Evolutionary conservation across 257 asterid genomes (phyloP), one percentile per base, ranked within the genome.

Genomic region (Solanum okadae): DNA sequence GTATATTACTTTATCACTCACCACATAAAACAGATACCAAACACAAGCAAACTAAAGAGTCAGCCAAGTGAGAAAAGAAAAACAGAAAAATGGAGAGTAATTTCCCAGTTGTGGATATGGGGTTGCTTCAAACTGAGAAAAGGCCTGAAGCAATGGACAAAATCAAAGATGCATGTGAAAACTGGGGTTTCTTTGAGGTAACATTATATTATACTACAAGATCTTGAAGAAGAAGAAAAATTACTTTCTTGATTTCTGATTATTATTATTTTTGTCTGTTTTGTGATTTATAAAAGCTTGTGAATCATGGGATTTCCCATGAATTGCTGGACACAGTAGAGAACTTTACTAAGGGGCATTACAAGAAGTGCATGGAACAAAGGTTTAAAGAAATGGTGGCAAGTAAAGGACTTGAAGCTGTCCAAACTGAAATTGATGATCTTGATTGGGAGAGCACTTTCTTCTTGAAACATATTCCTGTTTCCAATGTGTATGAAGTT

Each of bases 101-200:
- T 76, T 94, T 94, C 91, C 97, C 97, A 71, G 81, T 94, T 44
- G 89, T 94, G 56, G 89, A 89, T 91, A 65, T 94, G 96, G 95
- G 88, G 92, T 91, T 92, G 70, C 94, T 94, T 89, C 92, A 94
- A 86, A 93, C 92, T 79, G 97, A 90, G 31, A 94, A 92, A 85
- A 94, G 96, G 87, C 63, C 92, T 70, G 91, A 91, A 5, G 90
- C 94, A 59, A 92, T 94, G 97, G 96, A 90, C 14, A 83, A 84
- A 68, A 94, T 93, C 27, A 89, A 93, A 81, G 95, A 93, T 90
- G 97, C 97, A 86, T 94, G 97, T 86, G 94, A 92, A 83, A 93
- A 93, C 84, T 94, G 96, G 95, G 98, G 96, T 35, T 94, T 93
- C 93, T 94, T 94, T 92, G 97, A 94, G 97, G 97, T 93, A 86